Percentiles rank a stretch among this genome's conserved stretches.
Conservation (phyloP, 495 filamentous ascomycete genomes). For the Aspergillus bridgeri region DNA sequence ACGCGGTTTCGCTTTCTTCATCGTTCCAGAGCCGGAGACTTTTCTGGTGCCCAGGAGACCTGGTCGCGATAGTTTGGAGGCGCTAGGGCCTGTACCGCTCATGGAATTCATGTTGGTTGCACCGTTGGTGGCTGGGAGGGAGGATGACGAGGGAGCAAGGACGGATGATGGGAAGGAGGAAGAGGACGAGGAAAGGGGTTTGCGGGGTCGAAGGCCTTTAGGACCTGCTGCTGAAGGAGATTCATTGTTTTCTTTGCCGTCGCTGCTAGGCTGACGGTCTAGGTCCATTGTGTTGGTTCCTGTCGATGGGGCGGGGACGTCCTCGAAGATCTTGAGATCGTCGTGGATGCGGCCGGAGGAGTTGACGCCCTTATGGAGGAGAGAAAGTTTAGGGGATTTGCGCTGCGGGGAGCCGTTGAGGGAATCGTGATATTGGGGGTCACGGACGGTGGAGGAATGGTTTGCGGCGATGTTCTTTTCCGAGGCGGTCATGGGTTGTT, state of each 20-base stretch:
- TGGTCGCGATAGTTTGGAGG: slow-evolving; percentile 15
- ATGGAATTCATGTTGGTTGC: not conserved
- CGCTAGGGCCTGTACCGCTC: too few species aligned
- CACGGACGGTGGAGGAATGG: not conserved
- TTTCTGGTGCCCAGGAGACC: slow-evolving; percentile 22
- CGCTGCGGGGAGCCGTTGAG: slow-evolving; percentile 18
- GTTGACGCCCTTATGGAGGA: slow-evolving; percentile 23
- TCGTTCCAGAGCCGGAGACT: slow-evolving; percentile 13
- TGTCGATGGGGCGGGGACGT: slow-evolving; percentile 22
- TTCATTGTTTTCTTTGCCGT: slow-evolving; percentile 36
- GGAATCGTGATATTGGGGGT: slow-evolving; percentile 8
- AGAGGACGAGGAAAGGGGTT: not conserved
- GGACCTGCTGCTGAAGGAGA: not conserved
- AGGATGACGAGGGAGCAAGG: slow-evolving; percentile 8
- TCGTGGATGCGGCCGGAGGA: slow-evolving; percentile 27
- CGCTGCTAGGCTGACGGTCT: slow-evolving; percentile 22
- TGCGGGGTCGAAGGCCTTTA: not conserved
- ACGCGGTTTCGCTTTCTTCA: slow-evolving; percentile 34
- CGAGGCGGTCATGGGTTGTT: slow-evolving; percentile 33
- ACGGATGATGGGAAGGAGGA: slow-evolving; percentile 1
- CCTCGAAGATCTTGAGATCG: slow-evolving; percentile 40
- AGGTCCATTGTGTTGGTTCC: slow-evolving; percentile 3
- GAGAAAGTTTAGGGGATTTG: slow-evolving; percentile 34
- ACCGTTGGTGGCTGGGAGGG: not conserved
- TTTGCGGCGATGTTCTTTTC: slow-evolving; percentile 46